phyloP scores from a whole-genome alignment of 495 filamentous ascomycete species.

The Daldinia decipiens region DNA sequence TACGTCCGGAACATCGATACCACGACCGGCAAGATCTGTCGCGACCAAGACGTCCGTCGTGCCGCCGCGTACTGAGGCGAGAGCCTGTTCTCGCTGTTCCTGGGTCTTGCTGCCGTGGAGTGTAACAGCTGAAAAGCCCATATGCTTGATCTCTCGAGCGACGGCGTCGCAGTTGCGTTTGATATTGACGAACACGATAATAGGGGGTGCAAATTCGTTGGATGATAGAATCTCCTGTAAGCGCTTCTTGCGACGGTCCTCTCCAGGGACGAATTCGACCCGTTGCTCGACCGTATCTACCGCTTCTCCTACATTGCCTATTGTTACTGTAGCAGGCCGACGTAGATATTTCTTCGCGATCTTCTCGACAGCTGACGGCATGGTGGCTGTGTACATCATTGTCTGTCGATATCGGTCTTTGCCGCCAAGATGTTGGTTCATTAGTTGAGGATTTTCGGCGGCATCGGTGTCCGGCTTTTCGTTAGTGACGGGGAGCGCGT shows the following conservation, averaged over 20 bases:
- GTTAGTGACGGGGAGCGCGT: slow-evolving; percentile 93
- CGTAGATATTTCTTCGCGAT: slow-evolving; percentile 97
- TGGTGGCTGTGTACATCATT: slow-evolving; percentile 99
- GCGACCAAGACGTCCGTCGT: slow-evolving; percentile 90
- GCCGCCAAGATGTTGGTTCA: slow-evolving; percentile 83
- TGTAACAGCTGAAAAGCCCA: slow-evolving; percentile 91
- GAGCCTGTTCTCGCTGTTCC: slow-evolving; percentile 94
- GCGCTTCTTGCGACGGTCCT: slow-evolving; percentile 98
- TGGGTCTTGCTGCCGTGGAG: slow-evolving; percentile 96
- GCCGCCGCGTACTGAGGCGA: slow-evolving; percentile 85
- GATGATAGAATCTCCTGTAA: slow-evolving; percentile 89
- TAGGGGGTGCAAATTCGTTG: slow-evolving; percentile 86
- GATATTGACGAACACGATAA: slow-evolving; percentile 99
- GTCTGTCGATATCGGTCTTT: slow-evolving; percentile 95
- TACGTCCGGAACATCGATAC: slow-evolving; percentile 98
- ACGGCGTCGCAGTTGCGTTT: slow-evolving; percentile 98
- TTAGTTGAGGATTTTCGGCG: slow-evolving; percentile 84
- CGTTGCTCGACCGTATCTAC: slow-evolving; percentile 98
- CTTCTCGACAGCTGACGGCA: slow-evolving; percentile 92
- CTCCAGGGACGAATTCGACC: slow-evolving; percentile 89
- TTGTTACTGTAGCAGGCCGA: slow-evolving; percentile 92
- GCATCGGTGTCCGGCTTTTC: slow-evolving; percentile 97
- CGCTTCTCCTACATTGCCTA: slow-evolving; percentile 95
- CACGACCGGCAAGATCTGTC: slow-evolving; percentile 94
- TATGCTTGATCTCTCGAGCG: slow-evolving; percentile 92